Percentiles rank a stretch among this genome's conserved stretches.
phyloP scores from a whole-genome alignment of 192 early-diverging fungal genomes.

The Phlyctochytrium planicorne region DNA sequence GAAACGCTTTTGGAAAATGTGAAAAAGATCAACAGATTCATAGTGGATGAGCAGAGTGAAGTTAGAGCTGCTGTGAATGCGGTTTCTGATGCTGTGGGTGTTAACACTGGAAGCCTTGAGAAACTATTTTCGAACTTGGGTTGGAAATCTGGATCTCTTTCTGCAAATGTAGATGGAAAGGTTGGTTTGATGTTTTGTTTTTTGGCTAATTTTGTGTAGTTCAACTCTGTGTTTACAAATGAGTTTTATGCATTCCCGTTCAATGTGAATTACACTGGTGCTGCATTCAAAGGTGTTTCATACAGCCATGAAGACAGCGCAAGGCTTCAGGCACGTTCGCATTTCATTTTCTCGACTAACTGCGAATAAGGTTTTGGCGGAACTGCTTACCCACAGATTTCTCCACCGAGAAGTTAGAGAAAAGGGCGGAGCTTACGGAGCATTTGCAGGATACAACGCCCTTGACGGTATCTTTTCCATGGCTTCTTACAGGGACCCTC shows the following conservation, averaged over 20 bases:
- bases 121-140: slow-evolving; percentile 14
- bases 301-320: slow-evolving; percentile 81
- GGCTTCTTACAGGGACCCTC: slow-evolving; percentile 92
- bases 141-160: slow-evolving; percentile 3
- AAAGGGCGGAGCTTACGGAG: slow-evolving; percentile 96
- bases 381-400: slow-evolving; percentile 80
- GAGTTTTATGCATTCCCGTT: slow-evolving; percentile 83
- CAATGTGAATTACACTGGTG: slow-evolving; percentile 80
- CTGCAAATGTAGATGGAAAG: background rate
- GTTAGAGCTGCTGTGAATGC: slow-evolving; percentile 30
- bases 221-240: slow-evolving; percentile 51
- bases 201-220: slow-evolving; percentile 22
- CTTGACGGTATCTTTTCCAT: slow-evolving; percentile 80
- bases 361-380: slow-evolving; percentile 53
- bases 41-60: slow-evolving; percentile 37
- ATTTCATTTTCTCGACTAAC: slow-evolving; percentile 1
- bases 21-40: slow-evolving; percentile 37
- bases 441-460: slow-evolving; percentile 74
- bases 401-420: slow-evolving; percentile 97
- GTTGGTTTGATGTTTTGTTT: slow-evolving; percentile 1
- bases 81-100: background rate
- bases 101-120: slow-evolving; percentile 27
- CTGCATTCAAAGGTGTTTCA: slow-evolving; percentile 74
- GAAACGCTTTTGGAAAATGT: slow-evolving; percentile 37
- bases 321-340: slow-evolving; percentile 60